Evolutionary conservation across 805 yeast species (phyloP).

Genomic region (Barnettozyma pratensis): DNA sequence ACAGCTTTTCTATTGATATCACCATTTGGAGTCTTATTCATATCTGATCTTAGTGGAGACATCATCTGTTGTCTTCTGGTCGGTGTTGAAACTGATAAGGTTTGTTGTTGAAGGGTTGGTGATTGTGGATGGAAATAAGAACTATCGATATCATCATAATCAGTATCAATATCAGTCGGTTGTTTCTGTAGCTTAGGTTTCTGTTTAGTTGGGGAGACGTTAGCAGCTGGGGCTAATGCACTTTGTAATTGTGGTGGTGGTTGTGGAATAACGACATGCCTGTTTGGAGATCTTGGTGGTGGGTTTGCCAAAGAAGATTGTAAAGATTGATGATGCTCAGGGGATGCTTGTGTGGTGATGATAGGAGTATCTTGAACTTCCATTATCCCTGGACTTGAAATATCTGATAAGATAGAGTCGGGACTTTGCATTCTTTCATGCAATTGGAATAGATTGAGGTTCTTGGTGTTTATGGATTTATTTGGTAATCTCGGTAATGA

Average conservation of each 20-base stretch:
- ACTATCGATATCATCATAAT: constrained; percentile 2
- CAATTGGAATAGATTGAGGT: constrained; percentile 1
- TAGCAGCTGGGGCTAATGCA: constrained; percentile 17
- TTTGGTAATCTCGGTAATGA: constrained; percentile 21
- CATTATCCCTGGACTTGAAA: background rate
- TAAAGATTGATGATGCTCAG: too few species aligned
- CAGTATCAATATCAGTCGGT: background rate
- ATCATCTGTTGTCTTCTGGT: constrained; percentile 5
- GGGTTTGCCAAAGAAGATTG: background rate
- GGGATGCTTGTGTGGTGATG: too few species aligned
- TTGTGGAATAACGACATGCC: constrained; percentile 3
- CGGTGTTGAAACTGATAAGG: constrained; percentile 1
- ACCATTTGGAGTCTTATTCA: constrained; percentile 16
- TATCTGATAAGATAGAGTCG: constrained; percentile 18
- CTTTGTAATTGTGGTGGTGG: background rate
- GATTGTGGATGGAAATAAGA: constrained; percentile 1
- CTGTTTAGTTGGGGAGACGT: constrained; percentile 12
- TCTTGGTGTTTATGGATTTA: background rate
- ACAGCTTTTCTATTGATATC: constrained; percentile 21
- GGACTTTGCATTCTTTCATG: constrained; percentile 12
- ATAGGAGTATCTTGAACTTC: too few species aligned
- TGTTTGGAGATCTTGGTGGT: constrained; percentile 23
- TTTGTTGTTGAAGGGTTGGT: background rate
- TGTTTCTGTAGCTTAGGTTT: too few species aligned
- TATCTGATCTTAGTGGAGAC: constrained; percentile 17